Percentiles rank a stretch among this genome's conserved stretches.
Conservation (phyloP, 2,329 filamentous ascomycete genomes). For the Cytospora paraplurivora region DNA sequence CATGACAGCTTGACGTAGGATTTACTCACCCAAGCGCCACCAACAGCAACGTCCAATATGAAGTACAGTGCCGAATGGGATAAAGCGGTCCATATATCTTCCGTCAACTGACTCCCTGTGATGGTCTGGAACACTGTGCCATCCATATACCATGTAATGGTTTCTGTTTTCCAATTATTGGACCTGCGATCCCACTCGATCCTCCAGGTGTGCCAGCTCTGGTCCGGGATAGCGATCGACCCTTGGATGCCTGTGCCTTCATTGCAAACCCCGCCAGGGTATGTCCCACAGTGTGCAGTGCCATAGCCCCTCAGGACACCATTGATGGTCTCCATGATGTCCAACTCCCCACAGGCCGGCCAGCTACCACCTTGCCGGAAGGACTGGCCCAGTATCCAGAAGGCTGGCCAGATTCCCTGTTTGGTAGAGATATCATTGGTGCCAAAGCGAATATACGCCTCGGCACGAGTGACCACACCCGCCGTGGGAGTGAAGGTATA, state of each 20-base stretch:
- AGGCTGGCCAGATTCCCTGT: constrained; percentile 56
- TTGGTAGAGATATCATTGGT: constrained; percentile 41
- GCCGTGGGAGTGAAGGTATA: constrained; percentile 48
- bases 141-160: constrained; percentile 52
- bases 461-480: constrained; percentile 45
- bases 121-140: constrained; percentile 47
- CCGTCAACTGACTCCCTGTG: constrained; percentile 45
- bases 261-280: constrained; percentile 50
- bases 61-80: constrained; percentile 34
- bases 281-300: constrained; percentile 49
- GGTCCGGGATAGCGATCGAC: constrained; percentile 44
- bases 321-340: constrained; percentile 54
- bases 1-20: not conserved
- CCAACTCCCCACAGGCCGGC: constrained; percentile 54
- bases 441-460: constrained; percentile 51
- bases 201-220: constrained; percentile 52
- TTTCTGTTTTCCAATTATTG: constrained; percentile 47
- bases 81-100: constrained; percentile 46
- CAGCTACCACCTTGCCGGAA: constrained; percentile 49
- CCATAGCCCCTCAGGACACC: constrained; percentile 49
- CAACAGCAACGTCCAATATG: constrained; percentile 37
- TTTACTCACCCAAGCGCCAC: constrained; percentile 37
- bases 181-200: constrained; percentile 50
- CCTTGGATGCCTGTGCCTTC: constrained; percentile 47
- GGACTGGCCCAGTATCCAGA: constrained; percentile 54